Percentiles rank a stretch among this genome's conserved stretches.
These are phyloP conservation scores for Calonectria honghensis DNA, from an alignment of 2,329 filamentous ascomycete species.

Conservation along the genomic window DNA sequence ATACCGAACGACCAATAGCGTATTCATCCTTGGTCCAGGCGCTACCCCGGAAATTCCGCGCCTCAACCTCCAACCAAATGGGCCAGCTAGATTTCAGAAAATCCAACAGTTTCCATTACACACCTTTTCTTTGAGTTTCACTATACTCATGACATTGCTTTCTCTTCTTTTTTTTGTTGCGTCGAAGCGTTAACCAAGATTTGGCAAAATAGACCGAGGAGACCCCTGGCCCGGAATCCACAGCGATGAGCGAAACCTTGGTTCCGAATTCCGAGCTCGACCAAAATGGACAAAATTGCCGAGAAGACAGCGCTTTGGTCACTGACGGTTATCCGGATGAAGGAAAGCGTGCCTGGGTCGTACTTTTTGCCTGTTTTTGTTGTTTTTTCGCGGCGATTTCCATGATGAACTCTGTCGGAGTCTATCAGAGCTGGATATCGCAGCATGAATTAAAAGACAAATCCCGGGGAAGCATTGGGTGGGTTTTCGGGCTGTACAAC, in stretches of 20 bases:
- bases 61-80: neutral
- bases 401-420: conserved; percentile 77
- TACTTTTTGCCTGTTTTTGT: conserved; percentile 80
- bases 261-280: neutral
- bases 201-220: conserved; percentile 14
- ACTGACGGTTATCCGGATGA: conserved; percentile 72
- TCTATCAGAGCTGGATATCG: conserved; percentile 78
- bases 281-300: conserved; percentile 3
- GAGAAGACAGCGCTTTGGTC: neutral
- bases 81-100: neutral
- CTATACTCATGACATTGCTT: neutral
- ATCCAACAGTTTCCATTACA: neutral
- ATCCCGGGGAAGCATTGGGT: conserved; percentile 75
- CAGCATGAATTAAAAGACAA: conserved; percentile 75
- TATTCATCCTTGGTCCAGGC: neutral
- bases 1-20: neutral
- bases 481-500: conserved; percentile 82
- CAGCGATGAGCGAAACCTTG: neutral
- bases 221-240: neutral
- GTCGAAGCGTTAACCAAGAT: neutral
- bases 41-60: neutral
- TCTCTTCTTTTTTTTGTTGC: neutral
- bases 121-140: too few relatives aligned
- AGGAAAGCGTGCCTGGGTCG: conserved; percentile 77
- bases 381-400: conserved; percentile 77